A percentile compares a stretch with the other conserved stretches of the same genome.
phyloP scores from a whole-genome alignment of 2,329 filamentous ascomycete genomes.

The Emergomyces pasteurianus region DNA sequence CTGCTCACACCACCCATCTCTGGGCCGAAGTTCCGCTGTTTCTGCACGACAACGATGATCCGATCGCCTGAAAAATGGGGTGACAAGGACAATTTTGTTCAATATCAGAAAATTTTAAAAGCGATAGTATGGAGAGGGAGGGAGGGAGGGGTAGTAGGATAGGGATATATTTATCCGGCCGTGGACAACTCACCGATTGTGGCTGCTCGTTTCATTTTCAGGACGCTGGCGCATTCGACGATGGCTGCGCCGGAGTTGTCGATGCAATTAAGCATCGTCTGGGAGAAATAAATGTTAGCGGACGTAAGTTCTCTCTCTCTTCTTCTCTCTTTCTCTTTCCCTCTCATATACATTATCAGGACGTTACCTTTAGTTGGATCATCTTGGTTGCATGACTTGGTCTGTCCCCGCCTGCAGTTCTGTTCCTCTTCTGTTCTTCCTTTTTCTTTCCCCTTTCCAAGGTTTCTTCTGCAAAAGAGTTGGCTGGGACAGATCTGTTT shows the following conservation, averaged over 20 bases:
- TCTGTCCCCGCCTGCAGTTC: not conserved
- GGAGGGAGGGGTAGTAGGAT: not conserved
- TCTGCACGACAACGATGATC: slow-evolving; percentile 95
- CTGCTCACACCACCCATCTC: slow-evolving; percentile 60
- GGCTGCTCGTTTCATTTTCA: slow-evolving; percentile 76
- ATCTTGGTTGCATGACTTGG: slow-evolving; percentile 46
- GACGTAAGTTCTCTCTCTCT: not conserved
- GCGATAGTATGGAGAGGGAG: not conserved
- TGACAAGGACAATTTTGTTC: too few relatives aligned
- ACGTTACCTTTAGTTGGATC: slow-evolving; percentile 72
- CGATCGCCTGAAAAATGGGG: slow-evolving; percentile 69
- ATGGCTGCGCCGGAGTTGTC: slow-evolving; percentile 98
- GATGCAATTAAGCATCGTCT: slow-evolving; percentile 99
- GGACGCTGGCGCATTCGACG: slow-evolving; percentile 88
- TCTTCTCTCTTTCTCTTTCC: not conserved
- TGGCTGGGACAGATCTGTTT: not conserved
- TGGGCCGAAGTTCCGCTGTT: slow-evolving; percentile 67
- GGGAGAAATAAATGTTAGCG: not conserved
- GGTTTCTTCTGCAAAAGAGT: too few relatives aligned
- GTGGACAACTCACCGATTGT: slow-evolving; percentile 58
- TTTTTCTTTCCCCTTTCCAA: slow-evolving; percentile 4
- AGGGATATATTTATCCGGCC: not conserved
- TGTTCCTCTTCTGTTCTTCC: slow-evolving; percentile 1
- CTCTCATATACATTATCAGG: not conserved
- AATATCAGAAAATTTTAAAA: too few relatives aligned